phyloP scores from a whole-genome alignment of 495 filamentous ascomycete species.

The Aspergillus campestris region DNA sequence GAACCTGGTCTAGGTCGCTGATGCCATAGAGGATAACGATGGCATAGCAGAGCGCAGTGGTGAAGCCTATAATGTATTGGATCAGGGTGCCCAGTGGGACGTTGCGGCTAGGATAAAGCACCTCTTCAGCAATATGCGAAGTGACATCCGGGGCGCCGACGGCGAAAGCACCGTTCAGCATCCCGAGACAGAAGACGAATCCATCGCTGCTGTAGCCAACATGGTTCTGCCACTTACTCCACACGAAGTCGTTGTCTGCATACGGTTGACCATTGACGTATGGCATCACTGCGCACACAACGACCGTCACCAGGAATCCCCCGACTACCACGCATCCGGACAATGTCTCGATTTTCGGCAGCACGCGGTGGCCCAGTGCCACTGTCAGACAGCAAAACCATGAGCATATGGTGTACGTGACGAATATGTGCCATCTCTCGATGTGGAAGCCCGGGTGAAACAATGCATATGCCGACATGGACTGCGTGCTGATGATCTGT shows the following conservation, averaged over 20 bases:
- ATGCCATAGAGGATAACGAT: slow-evolving; percentile 48
- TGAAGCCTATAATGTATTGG: slow-evolving; percentile 42
- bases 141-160: slow-evolving; percentile 73
- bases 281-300: slow-evolving; percentile 73
- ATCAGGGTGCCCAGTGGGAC: slow-evolving; percentile 44
- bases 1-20: slow-evolving; percentile 30
- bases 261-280: slow-evolving; percentile 34
- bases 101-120: slow-evolving; percentile 48
- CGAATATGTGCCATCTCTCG: slow-evolving; percentile 66
- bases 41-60: slow-evolving; percentile 41
- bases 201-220: slow-evolving; percentile 61
- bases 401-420: slow-evolving; percentile 57
- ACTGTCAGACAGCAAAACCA: slow-evolving; percentile 59
- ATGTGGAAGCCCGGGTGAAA: slow-evolving; percentile 56
- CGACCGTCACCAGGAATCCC: slow-evolving; percentile 61
- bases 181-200: slow-evolving; percentile 70
- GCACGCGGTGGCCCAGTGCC: slow-evolving; percentile 58
- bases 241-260: slow-evolving; percentile 51
- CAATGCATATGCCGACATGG: slow-evolving; percentile 60
- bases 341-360: slow-evolving; percentile 58
- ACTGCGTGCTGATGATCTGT: slow-evolving; percentile 59
- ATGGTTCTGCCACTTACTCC: slow-evolving; percentile 55
- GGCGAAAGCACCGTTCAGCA: slow-evolving; percentile 79
- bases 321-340: slow-evolving; percentile 62
- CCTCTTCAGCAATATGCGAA: slow-evolving; percentile 75